A percentile compares a stretch with the other conserved stretches of the same genome.
phyloP scores from a whole-genome alignment of 345 rosid genomes.

The Crucihimalaya himalaica region DNA sequence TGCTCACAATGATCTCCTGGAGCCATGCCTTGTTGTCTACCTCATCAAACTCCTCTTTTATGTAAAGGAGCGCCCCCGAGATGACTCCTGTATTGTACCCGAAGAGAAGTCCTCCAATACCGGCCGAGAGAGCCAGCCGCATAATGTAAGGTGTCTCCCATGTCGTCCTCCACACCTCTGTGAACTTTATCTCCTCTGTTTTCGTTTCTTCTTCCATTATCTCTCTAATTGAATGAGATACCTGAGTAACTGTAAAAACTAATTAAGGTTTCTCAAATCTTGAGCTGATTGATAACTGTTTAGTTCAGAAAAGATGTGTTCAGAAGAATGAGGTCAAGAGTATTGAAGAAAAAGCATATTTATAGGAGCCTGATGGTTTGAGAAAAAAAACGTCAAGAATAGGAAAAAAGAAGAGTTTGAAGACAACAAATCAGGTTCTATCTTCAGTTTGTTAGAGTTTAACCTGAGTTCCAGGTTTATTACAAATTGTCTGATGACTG shows the following conservation, averaged over 20 bases:
- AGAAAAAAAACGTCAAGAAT: not conserved
- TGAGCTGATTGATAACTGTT: not conserved
- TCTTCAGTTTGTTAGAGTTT: not conserved
- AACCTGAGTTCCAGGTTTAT: not conserved
- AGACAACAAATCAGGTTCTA: not conserved
- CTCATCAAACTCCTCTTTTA: slow-evolving; percentile 62
- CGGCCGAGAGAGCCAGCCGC: slow-evolving; percentile 83
- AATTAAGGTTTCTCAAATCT: not conserved
- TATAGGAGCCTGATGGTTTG: not conserved
- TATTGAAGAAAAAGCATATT: not conserved
- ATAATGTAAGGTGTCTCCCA: slow-evolving; percentile 76
- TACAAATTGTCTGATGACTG: not conserved
- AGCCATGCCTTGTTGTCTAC: slow-evolving; percentile 67
- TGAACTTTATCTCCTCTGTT: slow-evolving; percentile 64
- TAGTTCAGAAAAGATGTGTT: not conserved
- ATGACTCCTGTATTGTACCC: slow-evolving; percentile 98
- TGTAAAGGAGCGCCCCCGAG: slow-evolving; percentile 85
- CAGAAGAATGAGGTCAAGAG: not conserved
- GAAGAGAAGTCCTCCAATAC: slow-evolving; percentile 88
- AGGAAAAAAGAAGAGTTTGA: not conserved
- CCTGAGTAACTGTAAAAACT: not conserved
- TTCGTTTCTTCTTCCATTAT: slow-evolving; percentile 64
- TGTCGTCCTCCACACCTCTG: slow-evolving; percentile 63
- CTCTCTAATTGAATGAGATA: not conserved
- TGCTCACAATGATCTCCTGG: slow-evolving; percentile 75